These are phyloP conservation scores for Actinomortierella wolfii DNA, from an alignment of 371 early-diverging fungal species.

Conservation along the genomic window DNA sequence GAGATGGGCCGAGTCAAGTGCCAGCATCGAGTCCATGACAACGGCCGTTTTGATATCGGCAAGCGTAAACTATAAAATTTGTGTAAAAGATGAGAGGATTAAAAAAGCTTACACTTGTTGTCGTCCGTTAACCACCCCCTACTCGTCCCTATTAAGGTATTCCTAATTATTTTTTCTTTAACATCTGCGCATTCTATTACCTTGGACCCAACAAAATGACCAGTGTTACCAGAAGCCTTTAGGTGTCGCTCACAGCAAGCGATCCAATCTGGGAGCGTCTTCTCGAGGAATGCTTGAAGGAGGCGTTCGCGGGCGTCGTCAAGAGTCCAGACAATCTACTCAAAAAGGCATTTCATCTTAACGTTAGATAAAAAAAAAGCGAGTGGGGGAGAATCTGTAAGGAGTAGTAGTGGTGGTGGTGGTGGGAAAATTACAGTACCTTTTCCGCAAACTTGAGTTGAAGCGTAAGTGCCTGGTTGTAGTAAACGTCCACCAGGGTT, in stretches of 20 bases:
- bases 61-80: constrained; percentile 9
- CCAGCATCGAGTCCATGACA: constrained; percentile 15
- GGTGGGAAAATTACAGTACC: too few species aligned
- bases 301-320: constrained; percentile 9
- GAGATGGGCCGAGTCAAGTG: neutral
- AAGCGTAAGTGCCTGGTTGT: constrained; percentile 12
- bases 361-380: too few species aligned
- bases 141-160: too few species aligned
- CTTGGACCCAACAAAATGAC: constrained; percentile 19
- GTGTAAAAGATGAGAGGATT: neutral
- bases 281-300: constrained; percentile 3
- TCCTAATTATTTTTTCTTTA: too few species aligned
- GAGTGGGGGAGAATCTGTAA: too few species aligned
- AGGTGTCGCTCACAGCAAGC: constrained; percentile 14
- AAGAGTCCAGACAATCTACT: constrained; percentile 5
- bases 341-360: too few species aligned
- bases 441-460: constrained; percentile 8
- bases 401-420: too few species aligned
- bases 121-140: too few species aligned
- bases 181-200: constrained; percentile 3
- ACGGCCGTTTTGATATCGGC: constrained; percentile 18
- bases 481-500: constrained; percentile 17
- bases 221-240: constrained; percentile 11
- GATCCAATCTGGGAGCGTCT: constrained; percentile 10
- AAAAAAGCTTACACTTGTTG: neutral